These are phyloP conservation scores for Rhizophora apiculata DNA, from an alignment of 345 rosid genomes.

Conservation along the genomic window DNA sequence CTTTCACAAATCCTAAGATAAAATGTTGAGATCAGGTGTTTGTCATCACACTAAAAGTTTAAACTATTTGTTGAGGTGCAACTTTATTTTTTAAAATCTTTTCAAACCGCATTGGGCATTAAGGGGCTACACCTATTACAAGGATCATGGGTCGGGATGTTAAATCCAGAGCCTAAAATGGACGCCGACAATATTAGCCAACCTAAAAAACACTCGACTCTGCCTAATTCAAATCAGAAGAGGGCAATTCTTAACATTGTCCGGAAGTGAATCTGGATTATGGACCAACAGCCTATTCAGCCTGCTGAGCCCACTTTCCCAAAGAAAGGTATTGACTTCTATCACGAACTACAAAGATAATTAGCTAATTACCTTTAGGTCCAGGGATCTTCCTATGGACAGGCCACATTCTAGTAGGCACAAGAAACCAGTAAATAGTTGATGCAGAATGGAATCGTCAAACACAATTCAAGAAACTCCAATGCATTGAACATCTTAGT, in stretches of 20 bases:
- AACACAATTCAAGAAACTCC: slow-evolving; percentile 13
- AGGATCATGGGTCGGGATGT: too few relatives aligned
- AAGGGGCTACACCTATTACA: too few relatives aligned
- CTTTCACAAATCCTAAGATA: neutral
- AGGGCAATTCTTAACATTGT: neutral
- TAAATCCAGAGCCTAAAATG: too few relatives aligned
- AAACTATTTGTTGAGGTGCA: too few relatives aligned
- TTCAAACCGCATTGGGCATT: too few relatives aligned
- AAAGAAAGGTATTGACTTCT: neutral
- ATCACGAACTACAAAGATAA: neutral
- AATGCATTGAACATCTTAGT: slow-evolving; percentile 16
- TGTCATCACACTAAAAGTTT: too few relatives aligned
- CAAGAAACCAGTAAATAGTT: slow-evolving; percentile 53
- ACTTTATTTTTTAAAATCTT: neutral
- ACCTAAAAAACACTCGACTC: too few relatives aligned
- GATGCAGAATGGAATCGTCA: slow-evolving; percentile 3
- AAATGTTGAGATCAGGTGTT: too few relatives aligned
- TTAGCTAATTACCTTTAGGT: slow-evolving; percentile 49
- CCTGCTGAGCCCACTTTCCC: slow-evolving; percentile 6
- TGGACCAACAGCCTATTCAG: slow-evolving; percentile 5
- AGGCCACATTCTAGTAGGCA: slow-evolving; percentile 48
- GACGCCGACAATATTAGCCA: too few relatives aligned
- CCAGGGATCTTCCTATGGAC: slow-evolving; percentile 47
- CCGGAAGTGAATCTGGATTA: neutral
- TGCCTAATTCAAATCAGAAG: neutral